Percentiles rank a stretch among this genome's conserved stretches.
These are phyloP conservation scores for Ceratobasidium sp. DNA, from an alignment of 1,284 basidiomycete genomes.

Conservation along the genomic window DNA sequence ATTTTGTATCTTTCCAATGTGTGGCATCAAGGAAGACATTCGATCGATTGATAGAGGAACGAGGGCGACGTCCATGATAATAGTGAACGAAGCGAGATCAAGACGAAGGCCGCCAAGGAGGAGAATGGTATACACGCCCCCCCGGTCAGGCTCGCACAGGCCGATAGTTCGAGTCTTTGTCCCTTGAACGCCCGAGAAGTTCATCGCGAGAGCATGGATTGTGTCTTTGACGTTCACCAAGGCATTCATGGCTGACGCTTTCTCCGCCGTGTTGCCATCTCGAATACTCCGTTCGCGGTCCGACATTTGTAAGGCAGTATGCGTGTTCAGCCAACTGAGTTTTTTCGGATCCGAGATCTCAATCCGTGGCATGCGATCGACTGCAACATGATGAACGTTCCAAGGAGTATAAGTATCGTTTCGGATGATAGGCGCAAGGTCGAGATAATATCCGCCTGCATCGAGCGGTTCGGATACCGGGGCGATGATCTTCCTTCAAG, in stretches of 20 bases:
- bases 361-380: conserved; percentile 53
- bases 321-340: conserved; percentile 53
- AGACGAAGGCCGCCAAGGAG: conserved; percentile 63
- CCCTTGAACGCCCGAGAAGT: conserved; percentile 51
- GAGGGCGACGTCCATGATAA: conserved; percentile 64
- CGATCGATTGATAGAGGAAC: conserved; percentile 56
- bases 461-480: conserved; percentile 53
- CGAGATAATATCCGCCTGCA: conserved; percentile 53
- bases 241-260: conserved; percentile 12
- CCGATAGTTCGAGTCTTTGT: conserved; percentile 53
- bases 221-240: conserved; percentile 53
- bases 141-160: conserved; percentile 53
- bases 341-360: conserved; percentile 44
- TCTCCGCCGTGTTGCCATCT: conserved; percentile 51
- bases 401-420: conserved; percentile 50
- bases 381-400: conserved; percentile 56
- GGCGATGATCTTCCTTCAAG: conserved; percentile 54
- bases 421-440: conserved; percentile 56
- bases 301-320: conserved; percentile 55
- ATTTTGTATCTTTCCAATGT: background rate
- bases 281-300: conserved; percentile 53
- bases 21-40: conserved; percentile 38
- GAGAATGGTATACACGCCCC: conserved; percentile 57
- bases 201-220: conserved; percentile 54
- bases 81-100: conserved; percentile 63